These are phyloP conservation scores for Pseudoneurospora amorphoporcata DNA, from an alignment of 495 filamentous ascomycete species.

Conservation along the genomic window DNA sequence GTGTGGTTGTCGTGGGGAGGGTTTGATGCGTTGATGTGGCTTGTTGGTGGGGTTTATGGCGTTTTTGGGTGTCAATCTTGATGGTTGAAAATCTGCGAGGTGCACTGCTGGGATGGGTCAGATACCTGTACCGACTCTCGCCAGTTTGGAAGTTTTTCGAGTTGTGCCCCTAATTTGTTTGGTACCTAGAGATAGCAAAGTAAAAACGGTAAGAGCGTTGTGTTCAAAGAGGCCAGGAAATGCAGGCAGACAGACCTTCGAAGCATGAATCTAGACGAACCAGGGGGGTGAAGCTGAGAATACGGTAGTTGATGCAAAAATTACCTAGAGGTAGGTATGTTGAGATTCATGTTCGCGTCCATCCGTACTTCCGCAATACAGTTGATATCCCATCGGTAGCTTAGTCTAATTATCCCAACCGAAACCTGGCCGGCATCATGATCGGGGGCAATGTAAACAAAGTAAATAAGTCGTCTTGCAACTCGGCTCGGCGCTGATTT, in stretches of 20 bases:
- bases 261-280: background rate
- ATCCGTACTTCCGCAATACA: background rate
- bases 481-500: too few species aligned
- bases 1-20: background rate
- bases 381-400: background rate
- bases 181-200: background rate
- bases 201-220: background rate
- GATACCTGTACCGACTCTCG: background rate
- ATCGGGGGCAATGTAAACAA: background rate
- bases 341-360: background rate
- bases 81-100: background rate
- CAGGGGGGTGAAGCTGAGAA: background rate
- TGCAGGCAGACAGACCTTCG: background rate
- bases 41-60: conserved; percentile 22
- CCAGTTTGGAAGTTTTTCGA: background rate
- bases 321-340: too few species aligned
- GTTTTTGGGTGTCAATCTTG: background rate
- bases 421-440: background rate
- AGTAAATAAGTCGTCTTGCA: background rate
- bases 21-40: background rate
- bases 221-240: background rate
- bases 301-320: background rate
- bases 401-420: background rate
- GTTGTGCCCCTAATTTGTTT: background rate
- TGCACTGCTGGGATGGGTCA: background rate